Evolutionary conservation across 1,284 basidiomycete genomes (phyloP), one percentile per base, ranked within the genome.

Genomic region (Quambalaria eucalypti): DNA sequence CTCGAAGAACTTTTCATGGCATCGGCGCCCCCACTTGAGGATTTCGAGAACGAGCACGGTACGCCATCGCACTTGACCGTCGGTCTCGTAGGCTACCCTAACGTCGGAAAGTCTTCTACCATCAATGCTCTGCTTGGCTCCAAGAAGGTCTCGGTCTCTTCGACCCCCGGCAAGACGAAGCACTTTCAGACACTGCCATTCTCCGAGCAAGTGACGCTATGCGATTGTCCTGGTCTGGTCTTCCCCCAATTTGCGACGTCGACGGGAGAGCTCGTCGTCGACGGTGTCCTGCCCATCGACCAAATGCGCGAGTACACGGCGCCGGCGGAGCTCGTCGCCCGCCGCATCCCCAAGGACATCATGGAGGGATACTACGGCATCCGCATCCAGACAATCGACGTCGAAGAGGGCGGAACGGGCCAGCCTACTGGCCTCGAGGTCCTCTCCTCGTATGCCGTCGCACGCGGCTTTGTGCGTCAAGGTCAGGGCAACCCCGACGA

Each of bases 151-250:
- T 73, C 71, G 28, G 73, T 74, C 48, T 71, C 68, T 14, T 57
- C 70, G 8, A 76, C 73, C 5, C 73, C 73, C 2, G 73, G 95
- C 64, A 97, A 98, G 78, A 99, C 95, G 28, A 99, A 99, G 76
- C 95, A 98, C 78, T 97, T 98, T 80, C 95, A 99, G 78, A 99
- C 95, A 0, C 91, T 97, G 61, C 84, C 91, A 63, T 82, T 98
- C 26, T 91, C 91, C 0, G 83, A 88, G 28, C 81, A 83, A 2
- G 87, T 97, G 49, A 81, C 88, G 12, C 82, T 99, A n/a, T 98
- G 93, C 70, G 95, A 99, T 79, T 99, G 95, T 79, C 95, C 95
- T 12, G 95, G 95, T 78, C 81, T 98, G 28, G 95, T 98, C 16
- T 98, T 98, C 76, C 95, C 95, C 5, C 95, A 98, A 71, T 98